phyloP scores from a whole-genome alignment of 116 monocot species.

The Cymodocea nodosa region DNA sequence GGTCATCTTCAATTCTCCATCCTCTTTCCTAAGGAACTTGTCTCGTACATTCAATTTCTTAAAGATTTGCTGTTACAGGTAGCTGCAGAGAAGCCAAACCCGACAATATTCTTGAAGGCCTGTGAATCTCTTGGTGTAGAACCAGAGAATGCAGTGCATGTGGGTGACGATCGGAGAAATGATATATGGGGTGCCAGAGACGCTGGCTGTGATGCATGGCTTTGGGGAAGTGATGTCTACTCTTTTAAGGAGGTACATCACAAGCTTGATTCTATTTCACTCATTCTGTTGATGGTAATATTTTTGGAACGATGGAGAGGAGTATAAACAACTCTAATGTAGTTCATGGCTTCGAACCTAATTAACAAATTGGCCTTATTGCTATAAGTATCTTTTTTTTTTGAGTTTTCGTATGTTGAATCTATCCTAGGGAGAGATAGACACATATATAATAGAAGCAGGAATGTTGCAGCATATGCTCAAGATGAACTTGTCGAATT shows the following conservation, averaged over 20 bases:
- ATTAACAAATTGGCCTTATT: background rate
- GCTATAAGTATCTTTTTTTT: background rate
- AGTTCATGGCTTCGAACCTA: background rate
- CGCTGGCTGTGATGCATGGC: slow-evolving; percentile 99
- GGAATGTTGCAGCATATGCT: too few species aligned
- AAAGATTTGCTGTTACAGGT: slow-evolving; percentile 26
- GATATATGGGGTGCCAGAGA: slow-evolving; percentile 96
- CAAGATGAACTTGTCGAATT: too few species aligned
- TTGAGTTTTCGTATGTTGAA: background rate
- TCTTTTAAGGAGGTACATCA: slow-evolving; percentile 86
- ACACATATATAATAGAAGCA: too few species aligned
- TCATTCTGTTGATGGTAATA: background rate
- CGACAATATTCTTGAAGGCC: slow-evolving; percentile 89
- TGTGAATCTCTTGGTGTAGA: slow-evolving; percentile 83
- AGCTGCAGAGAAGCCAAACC: slow-evolving; percentile 96
- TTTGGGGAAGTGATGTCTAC: slow-evolving; percentile 88
- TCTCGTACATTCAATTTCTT: background rate
- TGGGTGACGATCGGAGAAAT: slow-evolving; percentile 93
- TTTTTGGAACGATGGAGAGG: too few species aligned
- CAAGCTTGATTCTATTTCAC: background rate
- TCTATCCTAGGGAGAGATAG: background rate
- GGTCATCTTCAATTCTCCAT: background rate
- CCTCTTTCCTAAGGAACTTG: background rate
- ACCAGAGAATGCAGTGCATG: slow-evolving; percentile 90
- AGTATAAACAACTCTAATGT: background rate